Conservation (phyloP, 345 rosid species). For the Firmiana major region DNA sequence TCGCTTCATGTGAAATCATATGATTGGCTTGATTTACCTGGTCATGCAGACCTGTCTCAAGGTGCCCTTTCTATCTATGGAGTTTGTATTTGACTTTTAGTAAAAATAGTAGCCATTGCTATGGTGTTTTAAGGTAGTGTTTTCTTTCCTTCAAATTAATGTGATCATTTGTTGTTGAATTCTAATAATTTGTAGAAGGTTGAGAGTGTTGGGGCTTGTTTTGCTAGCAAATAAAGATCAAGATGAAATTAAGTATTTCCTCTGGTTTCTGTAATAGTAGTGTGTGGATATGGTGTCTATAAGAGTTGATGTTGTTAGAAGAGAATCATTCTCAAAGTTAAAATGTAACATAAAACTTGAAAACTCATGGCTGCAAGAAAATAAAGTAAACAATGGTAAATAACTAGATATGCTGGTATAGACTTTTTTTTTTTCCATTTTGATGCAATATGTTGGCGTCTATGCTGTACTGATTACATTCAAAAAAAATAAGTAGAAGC, state of each 20-base stretch:
- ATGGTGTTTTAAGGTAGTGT: background rate
- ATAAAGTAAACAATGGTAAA: background rate
- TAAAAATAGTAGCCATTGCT: background rate
- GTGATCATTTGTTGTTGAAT: background rate
- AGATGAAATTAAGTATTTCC: background rate
- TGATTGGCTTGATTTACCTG: conserved; percentile 68
- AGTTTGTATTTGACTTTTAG: background rate
- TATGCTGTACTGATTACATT: background rate
- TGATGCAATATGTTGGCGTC: background rate
- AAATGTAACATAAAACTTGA: background rate
- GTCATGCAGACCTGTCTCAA: conserved; percentile 43
- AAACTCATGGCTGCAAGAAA: background rate
- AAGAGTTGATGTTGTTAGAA: background rate
- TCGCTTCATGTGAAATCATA: conserved; percentile 70
- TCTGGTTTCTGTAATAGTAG: background rate
- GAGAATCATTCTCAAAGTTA: background rate
- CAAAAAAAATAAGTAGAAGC: background rate
- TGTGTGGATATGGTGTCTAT: background rate
- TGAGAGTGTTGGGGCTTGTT: background rate
- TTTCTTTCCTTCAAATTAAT: background rate
- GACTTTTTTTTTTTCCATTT: background rate
- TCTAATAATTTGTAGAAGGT: background rate
- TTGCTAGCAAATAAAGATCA: background rate
- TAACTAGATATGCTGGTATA: background rate
- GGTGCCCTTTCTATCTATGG: conserved; percentile 29